phyloP scores from a whole-genome alignment of 345 rosid species.

The Gossypium australe region DNA sequence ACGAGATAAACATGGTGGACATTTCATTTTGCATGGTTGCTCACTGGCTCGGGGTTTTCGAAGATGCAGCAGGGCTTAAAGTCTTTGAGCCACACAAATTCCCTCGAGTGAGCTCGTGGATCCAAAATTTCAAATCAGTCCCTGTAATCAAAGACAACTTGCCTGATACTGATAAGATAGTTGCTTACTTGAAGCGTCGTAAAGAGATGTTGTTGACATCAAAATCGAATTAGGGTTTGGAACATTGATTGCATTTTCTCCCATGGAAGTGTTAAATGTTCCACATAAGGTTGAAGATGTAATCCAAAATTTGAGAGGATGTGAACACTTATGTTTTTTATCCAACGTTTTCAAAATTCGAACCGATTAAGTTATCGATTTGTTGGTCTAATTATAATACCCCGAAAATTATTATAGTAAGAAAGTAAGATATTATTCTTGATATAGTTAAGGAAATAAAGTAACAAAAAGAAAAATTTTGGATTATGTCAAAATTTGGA shows the following conservation, averaged over 20 bases:
- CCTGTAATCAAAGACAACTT: conserved; percentile 13
- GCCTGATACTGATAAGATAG: background rate
- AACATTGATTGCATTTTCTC: background rate
- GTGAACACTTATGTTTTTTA: no score
- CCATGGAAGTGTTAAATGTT: background rate
- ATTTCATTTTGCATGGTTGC: conserved; percentile 12
- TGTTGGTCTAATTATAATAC: no score
- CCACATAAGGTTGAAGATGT: background rate
- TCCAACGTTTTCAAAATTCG: no score
- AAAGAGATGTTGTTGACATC: conserved; percentile 6
- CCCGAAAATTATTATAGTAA: no score
- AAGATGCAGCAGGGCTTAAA: background rate
- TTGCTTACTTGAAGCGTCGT: background rate
- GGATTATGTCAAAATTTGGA: no score
- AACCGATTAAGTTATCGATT: fast-evolving
- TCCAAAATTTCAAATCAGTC: conserved; percentile 4
- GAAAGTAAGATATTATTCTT: no score
- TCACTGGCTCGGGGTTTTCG: conserved; percentile 7
- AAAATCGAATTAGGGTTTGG: background rate
- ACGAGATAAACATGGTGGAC: conserved; percentile 17
- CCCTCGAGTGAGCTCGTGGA: conserved; percentile 17
- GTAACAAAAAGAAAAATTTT: no score
- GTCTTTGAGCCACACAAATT: conserved; percentile 8
- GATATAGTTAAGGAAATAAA: no score
- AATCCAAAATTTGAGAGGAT: no score